phyloP scores from a whole-genome alignment of 805 yeast species.

The Yarrowia hollandica region DNA sequence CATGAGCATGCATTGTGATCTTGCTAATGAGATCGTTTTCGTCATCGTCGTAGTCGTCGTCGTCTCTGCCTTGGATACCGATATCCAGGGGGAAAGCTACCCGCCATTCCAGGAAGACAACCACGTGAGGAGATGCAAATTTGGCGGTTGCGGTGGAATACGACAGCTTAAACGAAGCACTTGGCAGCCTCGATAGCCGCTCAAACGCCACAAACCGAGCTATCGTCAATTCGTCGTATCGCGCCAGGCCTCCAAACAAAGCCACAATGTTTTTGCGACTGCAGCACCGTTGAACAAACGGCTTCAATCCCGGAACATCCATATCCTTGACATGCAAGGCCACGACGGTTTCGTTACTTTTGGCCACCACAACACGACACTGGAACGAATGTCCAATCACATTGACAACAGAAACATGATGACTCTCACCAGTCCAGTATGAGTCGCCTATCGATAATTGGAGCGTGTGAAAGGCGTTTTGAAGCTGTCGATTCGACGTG shows the following conservation, averaged over 20 bases:
- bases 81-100: background rate
- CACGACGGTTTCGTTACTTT: background rate
- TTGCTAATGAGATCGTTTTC: background rate
- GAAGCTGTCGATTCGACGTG: background rate
- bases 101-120: background rate
- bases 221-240: background rate
- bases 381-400: background rate
- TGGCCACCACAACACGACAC: background rate
- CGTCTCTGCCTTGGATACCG: background rate
- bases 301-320: background rate
- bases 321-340: background rate
- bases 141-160: background rate
- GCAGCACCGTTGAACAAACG: background rate
- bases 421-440: background rate
- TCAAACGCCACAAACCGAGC: background rate
- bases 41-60: conserved; percentile 5
- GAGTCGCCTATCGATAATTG: background rate
- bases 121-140: background rate
- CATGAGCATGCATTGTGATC: background rate
- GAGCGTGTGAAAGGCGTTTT: conserved; percentile 9
- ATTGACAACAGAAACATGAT: background rate
- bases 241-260: conserved; percentile 1
- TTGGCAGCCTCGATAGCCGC: background rate
- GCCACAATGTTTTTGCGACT: background rate
- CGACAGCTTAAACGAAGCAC: background rate